phyloP scores from a whole-genome alignment of 2,329 filamentous ascomycete genomes.

The Cladophialophora chaetospira region DNA sequence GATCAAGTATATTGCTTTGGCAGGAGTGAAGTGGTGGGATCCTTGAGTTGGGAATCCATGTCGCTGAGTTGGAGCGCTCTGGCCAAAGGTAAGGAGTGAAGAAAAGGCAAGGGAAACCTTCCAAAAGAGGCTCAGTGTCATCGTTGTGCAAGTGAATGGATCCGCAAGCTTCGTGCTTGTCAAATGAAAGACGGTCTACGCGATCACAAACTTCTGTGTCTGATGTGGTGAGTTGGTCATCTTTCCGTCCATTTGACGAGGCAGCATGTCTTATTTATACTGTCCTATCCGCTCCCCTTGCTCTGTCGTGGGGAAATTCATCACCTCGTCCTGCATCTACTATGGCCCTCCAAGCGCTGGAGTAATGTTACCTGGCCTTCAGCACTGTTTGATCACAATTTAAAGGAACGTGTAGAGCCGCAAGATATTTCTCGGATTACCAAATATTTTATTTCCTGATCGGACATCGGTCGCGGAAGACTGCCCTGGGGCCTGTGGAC shows the following conservation, averaged over 20 bases:
- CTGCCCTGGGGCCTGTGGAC: slow-evolving; percentile 9
- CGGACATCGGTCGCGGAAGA: neutral
- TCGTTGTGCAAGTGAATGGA: neutral
- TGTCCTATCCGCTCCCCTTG: too few relatives aligned
- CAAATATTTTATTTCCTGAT: slow-evolving; percentile 11
- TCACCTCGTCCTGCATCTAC: too few relatives aligned
- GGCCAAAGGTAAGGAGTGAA: neutral
- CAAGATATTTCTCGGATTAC: neutral
- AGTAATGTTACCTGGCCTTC: too few relatives aligned
- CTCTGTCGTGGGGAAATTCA: too few relatives aligned
- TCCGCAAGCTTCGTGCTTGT: too few relatives aligned
- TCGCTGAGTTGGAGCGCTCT: neutral
- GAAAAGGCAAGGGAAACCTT: neutral
- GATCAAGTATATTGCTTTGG: slow-evolving; percentile 57
- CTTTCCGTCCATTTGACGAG: too few relatives aligned
- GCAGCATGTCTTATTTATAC: too few relatives aligned
- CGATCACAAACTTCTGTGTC: neutral
- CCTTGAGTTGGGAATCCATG: neutral
- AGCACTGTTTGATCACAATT: neutral
- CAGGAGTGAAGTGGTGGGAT: neutral
- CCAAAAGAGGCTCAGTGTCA: neutral
- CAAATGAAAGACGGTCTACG: too few relatives aligned
- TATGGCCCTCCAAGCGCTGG: too few relatives aligned
- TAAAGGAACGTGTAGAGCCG: neutral
- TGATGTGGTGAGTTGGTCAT: neutral